Evolutionary conservation across 2,329 filamentous ascomycete species (phyloP).

Genomic region (Stemphylium vesicarium): DNA sequence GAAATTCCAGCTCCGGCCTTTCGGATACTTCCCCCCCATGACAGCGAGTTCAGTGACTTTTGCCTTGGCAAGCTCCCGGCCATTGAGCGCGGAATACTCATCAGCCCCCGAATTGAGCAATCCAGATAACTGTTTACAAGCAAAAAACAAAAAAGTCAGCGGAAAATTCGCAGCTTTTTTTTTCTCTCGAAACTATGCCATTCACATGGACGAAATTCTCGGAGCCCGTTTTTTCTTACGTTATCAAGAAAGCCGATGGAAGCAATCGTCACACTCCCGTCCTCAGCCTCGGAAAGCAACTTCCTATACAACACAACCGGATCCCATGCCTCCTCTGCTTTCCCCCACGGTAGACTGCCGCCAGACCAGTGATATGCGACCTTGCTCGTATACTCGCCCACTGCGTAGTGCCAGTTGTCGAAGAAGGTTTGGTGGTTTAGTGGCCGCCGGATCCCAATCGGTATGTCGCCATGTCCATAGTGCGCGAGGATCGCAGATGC

Average conservation of each 20-base stretch:
- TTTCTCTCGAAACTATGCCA: too few species aligned
- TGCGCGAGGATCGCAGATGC: too few species aligned
- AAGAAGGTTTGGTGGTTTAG: background rate
- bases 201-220: too few species aligned
- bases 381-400: conserved; percentile 1
- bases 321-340: background rate
- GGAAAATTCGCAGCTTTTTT: too few species aligned
- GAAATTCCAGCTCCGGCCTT: too few species aligned
- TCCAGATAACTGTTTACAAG: background rate
- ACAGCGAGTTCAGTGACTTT: too few species aligned
- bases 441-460: too few species aligned
- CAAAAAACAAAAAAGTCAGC: too few species aligned
- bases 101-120: background rate
- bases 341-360: background rate
- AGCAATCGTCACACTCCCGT: background rate
- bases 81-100: background rate
- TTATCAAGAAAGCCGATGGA: background rate
- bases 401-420: background rate
- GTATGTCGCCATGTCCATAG: too few species aligned
- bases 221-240: background rate
- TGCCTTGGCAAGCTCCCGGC: background rate
- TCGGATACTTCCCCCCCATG: too few species aligned
- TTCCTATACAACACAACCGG: background rate
- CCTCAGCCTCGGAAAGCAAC: background rate
- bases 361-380: conserved; percentile 6